phyloP scores from a whole-genome alignment of 2,329 filamentous ascomycete species.

The Biscogniauxia marginata region DNA sequence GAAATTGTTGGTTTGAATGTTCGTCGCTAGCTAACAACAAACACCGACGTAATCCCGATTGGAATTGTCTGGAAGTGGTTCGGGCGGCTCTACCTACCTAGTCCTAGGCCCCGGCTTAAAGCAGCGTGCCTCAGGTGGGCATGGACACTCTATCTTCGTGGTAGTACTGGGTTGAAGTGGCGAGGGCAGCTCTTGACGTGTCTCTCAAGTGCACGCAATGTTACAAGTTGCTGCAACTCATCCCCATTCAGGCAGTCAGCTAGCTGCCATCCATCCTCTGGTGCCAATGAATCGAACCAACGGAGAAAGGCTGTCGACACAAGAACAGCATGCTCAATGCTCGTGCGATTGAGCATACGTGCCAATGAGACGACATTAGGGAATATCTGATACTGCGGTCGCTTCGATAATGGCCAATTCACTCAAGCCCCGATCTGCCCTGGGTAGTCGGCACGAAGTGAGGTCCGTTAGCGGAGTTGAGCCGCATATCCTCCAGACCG shows the following conservation, averaged over 20 bases:
- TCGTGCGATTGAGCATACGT: not conserved
- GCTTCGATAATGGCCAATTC: not conserved
- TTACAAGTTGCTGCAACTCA: conserved; percentile 5
- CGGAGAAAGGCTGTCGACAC: not conserved
- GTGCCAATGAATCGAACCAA: not conserved
- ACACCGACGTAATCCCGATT: no score
- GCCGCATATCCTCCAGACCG: not conserved
- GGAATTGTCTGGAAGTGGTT: no score
- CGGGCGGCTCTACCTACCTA: no score
- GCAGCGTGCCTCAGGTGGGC: no score
- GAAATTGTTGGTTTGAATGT: no score
- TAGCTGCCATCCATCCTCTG: not conserved
- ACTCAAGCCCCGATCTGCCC: not conserved
- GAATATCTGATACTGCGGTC: not conserved
- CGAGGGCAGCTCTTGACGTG: conserved; percentile 18
- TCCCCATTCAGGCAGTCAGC: conserved; percentile 4
- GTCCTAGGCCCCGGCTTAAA: no score
- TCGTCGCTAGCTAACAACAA: no score
- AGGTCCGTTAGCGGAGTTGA: not conserved
- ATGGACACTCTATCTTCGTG: no score
- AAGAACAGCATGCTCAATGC: not conserved
- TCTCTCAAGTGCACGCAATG: conserved; percentile 1
- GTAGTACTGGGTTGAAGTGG: conserved; percentile 15
- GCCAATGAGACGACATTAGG: not conserved
- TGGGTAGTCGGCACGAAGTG: not conserved